Evolutionary conservation across 169 alveolate genomes (phyloP), one percentile per base, ranked within the genome.

Genomic region (Cryptosporidium bovis): DNA sequence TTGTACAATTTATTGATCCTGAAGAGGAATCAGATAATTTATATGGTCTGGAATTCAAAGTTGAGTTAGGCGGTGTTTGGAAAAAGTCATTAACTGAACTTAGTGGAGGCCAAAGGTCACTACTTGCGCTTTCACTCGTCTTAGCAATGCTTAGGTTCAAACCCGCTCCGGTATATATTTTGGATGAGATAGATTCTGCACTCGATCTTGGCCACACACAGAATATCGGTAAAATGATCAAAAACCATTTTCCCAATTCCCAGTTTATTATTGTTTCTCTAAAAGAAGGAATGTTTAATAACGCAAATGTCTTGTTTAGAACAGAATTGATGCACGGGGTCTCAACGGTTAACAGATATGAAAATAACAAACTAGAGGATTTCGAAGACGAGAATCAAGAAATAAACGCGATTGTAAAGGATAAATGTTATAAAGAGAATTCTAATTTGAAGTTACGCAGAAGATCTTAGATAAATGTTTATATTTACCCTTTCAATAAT

Each of bases 141-240:
- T 90, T 99, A 51, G 98, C 99, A 20, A 93, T 98, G 91, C 94
- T 98, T 68, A 97, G 96, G 85, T 97, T 95, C 71, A 97, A 97
- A 44, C 99, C 99, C 12, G 99, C 99, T 13, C 99, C 99, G 15
- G 93, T 99, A 82, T 98, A 98, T 94, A 97, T 99, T 82, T 95
- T 99, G 51, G 99, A 99, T 94, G 99, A 99, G 92, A 97, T 99
- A 31, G 99, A 99, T 92, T 98, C 99, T 1, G 99, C 99, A 31
- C 92, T 99, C 65, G 99, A 99, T 91, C 93, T 98, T 53, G 94
- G 98, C 67, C 99, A 99, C 90, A 99, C 99, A 24, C 98, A 98
- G 44, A 98, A 98, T 91, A 97, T 98, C 48, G 99, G 99, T 15
- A 91, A 95, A 65, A 98, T 99, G 99, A 95, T 98, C 71, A 94